Conservation (phyloP, 768 basidiomycete genomes). For the Crepidotus variabilis region DNA sequence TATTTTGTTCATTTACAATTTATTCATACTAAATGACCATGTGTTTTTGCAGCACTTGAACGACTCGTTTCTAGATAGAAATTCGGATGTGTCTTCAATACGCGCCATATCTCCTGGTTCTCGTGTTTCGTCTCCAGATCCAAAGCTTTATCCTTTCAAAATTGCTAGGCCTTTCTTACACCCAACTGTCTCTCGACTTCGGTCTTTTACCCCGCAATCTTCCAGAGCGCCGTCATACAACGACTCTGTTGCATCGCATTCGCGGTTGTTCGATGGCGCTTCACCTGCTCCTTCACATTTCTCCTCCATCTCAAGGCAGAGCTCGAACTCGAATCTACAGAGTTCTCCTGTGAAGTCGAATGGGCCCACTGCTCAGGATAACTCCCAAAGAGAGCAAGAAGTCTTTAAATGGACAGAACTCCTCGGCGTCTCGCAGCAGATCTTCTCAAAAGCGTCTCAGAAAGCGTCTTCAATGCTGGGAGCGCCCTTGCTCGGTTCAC, state of each 20-base stretch:
- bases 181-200: constrained; percentile 75
- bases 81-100: constrained; percentile 34
- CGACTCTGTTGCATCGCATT: constrained; percentile 39
- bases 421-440: constrained; percentile 49
- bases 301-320: constrained; percentile 66
- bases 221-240: constrained; percentile 38
- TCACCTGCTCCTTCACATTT: constrained; percentile 64
- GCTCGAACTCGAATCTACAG: constrained; percentile 53
- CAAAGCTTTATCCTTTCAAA: constrained; percentile 29
- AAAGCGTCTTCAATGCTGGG: constrained; percentile 66
- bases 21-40: constrained; percentile 4
- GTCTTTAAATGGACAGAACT: constrained; percentile 78
- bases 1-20: background rate
- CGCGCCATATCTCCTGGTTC: constrained; percentile 35
- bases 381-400: constrained; percentile 35
- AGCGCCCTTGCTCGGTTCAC: constrained; percentile 52
- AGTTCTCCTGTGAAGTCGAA: constrained; percentile 23
- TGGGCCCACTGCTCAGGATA: constrained; percentile 13
- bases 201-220: constrained; percentile 57
- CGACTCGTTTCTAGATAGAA: constrained; percentile 31
- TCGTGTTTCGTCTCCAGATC: constrained; percentile 31
- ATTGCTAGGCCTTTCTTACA: constrained; percentile 60
- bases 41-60: constrained; percentile 24
- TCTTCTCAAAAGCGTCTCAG: constrained; percentile 49
- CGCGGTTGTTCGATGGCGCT: constrained; percentile 36